Base-by-base conservation (phyloP, 2,329 filamentous ascomycete genomes). In the Phialophora macrospora region DNA sequence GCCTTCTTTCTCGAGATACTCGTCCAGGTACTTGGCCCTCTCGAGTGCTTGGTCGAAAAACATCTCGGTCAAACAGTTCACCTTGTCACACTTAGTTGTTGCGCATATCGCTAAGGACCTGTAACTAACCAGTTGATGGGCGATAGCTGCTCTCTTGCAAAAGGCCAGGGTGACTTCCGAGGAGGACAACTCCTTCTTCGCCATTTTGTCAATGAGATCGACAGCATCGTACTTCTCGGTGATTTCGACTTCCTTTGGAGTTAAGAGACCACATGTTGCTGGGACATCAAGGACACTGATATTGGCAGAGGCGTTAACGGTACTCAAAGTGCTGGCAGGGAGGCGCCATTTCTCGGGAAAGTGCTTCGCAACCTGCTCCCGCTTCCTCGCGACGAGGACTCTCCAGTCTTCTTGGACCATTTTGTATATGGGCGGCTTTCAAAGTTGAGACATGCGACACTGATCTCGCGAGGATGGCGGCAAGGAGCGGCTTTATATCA, bases 21-120 rank as follows among this genome's bases (percentile, higher is more conserved):
- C 77, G 71, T 89, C 87, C 1, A 92, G 80, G 1, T 88, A 87
- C 0, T 89, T 89, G 38, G 83, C 77, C 0, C 81, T 74, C 67
- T 79, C 75, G 7, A 83, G 80, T 0, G 81, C 83, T 41, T 71
- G 70, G 14, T 77, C 75, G 1, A 86, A 71, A 65, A 86, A 75
- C 22, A 78, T 77, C 70, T 89, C 87, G 1, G 67, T 69, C 46
- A 69, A 60, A 46, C 69, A 71, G 30, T 68, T 70, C 6, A 63
- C 68, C 69, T 66, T 34, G 55, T 17, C 28, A n/a, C n/a, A 11
- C 26, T 67, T 26, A 60, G 62, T 46, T 24, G 30, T 5, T 9
- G 34, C 24, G 11, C 32, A 1, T 9, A 8, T 9, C 12, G 30
- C 12, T 9, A 7, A 17, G 24, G 46, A 9, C 9, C 81, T 80